A percentile compares a stretch with the other conserved stretches of the same genome.
These are phyloP conservation scores for Vanrija pseudolonga DNA, from an alignment of 1,284 basidiomycete species.

Conservation along the genomic window DNA sequence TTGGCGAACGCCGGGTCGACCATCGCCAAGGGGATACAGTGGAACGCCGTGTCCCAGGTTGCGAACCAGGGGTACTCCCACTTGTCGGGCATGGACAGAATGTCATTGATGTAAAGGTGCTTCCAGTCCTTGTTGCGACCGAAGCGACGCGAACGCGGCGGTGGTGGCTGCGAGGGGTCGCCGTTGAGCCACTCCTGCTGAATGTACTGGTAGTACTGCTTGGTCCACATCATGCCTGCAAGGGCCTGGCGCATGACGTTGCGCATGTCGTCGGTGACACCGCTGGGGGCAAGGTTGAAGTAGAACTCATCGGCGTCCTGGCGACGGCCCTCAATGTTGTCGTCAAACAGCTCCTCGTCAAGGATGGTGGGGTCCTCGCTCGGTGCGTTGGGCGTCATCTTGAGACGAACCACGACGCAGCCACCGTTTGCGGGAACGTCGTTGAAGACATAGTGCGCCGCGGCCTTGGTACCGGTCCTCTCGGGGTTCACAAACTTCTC, in stretches of 20 bases:
- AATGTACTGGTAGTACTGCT: constrained; percentile 94
- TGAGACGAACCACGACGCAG: constrained; percentile 90
- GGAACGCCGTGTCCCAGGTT: constrained; percentile 94
- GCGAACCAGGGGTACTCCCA: constrained; percentile 99
- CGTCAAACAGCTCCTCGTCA: constrained; percentile 88
- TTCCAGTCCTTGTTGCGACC: constrained; percentile 90
- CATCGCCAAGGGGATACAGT: constrained; percentile 93
- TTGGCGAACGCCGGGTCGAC: constrained; percentile 94
- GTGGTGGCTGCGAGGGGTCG: constrained; percentile 89
- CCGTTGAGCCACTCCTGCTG: constrained; percentile 95
- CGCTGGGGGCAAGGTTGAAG: constrained; percentile 68
- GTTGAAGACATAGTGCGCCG: constrained; percentile 82
- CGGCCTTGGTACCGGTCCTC: constrained; percentile 84
- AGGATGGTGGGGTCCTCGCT: constrained; percentile 73
- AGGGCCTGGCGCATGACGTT: constrained; percentile 98
- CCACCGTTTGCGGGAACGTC: constrained; percentile 87
- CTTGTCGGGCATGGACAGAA: constrained; percentile 99
- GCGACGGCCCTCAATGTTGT: constrained; percentile 78
- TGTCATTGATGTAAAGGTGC: constrained; percentile 90
- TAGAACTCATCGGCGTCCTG: constrained; percentile 97
- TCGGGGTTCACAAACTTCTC: constrained; percentile 75
- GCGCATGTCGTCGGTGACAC: constrained; percentile 84
- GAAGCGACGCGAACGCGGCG: constrained; percentile 81
- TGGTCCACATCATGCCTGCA: constrained; percentile 98
- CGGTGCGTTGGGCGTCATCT: constrained; percentile 75